These are phyloP conservation scores for Inga laurina DNA, from an alignment of 306 rosid species.

Conservation along the genomic window DNA sequence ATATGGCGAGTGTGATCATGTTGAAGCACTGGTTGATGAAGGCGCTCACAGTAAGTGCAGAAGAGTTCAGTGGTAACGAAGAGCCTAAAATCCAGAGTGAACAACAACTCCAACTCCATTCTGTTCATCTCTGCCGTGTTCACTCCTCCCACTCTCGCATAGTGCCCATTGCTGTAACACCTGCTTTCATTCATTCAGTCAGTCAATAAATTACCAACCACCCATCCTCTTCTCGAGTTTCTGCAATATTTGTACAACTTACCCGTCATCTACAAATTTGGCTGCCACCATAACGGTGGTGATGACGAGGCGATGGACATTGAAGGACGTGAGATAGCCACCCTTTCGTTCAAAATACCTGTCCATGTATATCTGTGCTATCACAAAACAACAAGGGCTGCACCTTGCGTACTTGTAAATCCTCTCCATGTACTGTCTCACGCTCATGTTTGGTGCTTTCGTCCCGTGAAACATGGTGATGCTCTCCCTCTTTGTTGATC, in stretches of 20 bases:
- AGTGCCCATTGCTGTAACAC: slow-evolving; percentile 48
- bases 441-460: slow-evolving; percentile 54
- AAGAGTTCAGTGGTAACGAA: slow-evolving; percentile 49
- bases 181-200: slow-evolving; percentile 31
- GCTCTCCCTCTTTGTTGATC: slow-evolving; percentile 24
- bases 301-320: slow-evolving; percentile 65
- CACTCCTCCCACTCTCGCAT: slow-evolving; percentile 74
- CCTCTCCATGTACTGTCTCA: slow-evolving; percentile 55
- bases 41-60: slow-evolving; percentile 38
- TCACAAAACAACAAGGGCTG: slow-evolving; percentile 62
- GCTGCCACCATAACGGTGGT: slow-evolving; percentile 66
- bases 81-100: slow-evolving; percentile 59
- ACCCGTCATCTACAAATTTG: slow-evolving; percentile 58
- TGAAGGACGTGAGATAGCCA: slow-evolving; percentile 57
- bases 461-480: slow-evolving; percentile 58
- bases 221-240: neutral
- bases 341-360: slow-evolving; percentile 44
- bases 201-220: neutral
- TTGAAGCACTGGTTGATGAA: slow-evolving; percentile 32
- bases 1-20: neutral
- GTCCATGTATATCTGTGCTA: slow-evolving; percentile 69
- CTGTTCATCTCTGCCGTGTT: slow-evolving; percentile 66
- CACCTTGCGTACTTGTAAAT: slow-evolving; percentile 60
- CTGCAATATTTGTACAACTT: slow-evolving; percentile 2
- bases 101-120: slow-evolving; percentile 63